phyloP scores from a whole-genome alignment of 2,329 filamentous ascomycete genomes.

The Talaromyces sp. region DNA sequence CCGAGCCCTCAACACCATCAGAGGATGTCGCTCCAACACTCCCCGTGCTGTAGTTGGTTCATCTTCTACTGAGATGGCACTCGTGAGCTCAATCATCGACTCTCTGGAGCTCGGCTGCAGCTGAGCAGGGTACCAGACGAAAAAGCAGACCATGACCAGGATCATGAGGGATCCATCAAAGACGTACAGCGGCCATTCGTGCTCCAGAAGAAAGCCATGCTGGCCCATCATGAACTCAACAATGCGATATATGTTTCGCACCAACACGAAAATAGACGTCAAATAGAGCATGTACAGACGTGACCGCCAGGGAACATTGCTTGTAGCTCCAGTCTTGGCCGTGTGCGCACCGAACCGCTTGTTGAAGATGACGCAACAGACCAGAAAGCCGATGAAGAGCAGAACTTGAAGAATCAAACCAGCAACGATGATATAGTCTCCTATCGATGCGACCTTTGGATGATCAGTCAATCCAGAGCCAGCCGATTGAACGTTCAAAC shows the following conservation, averaged over 20 bases:
- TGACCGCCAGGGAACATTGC: constrained; percentile 9
- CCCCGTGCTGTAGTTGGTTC: not conserved
- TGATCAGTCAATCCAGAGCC: constrained; percentile 9
- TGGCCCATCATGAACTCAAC: constrained; percentile 12
- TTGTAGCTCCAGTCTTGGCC: not conserved
- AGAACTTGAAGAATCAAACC: constrained; percentile 9
- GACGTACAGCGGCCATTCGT: constrained; percentile 14
- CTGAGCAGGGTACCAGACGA: constrained; percentile 12
- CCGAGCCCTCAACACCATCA: not conserved
- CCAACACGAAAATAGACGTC: constrained; percentile 3
- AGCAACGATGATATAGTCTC: constrained; percentile 13
- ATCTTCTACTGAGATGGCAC: not conserved
- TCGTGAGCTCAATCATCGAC: constrained; percentile 7
- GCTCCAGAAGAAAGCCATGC: constrained; percentile 10
- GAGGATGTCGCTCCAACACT: not conserved
- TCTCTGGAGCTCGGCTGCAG: not conserved
- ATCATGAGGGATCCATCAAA: constrained; percentile 15
- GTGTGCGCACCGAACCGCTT: not conserved
- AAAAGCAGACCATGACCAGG: constrained; percentile 11
- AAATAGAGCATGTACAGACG: constrained; percentile 11
- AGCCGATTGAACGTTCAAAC: constrained; percentile 8
- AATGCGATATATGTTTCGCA: constrained; percentile 12
- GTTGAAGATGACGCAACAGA: constrained; percentile 12
- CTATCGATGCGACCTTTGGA: not conserved
- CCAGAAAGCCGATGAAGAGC: constrained; percentile 9